Evolutionary conservation across 305 asterid genomes (phyloP), one percentile per base, ranked within the genome.

Genomic region (Fraxinus platypoda): DNA sequence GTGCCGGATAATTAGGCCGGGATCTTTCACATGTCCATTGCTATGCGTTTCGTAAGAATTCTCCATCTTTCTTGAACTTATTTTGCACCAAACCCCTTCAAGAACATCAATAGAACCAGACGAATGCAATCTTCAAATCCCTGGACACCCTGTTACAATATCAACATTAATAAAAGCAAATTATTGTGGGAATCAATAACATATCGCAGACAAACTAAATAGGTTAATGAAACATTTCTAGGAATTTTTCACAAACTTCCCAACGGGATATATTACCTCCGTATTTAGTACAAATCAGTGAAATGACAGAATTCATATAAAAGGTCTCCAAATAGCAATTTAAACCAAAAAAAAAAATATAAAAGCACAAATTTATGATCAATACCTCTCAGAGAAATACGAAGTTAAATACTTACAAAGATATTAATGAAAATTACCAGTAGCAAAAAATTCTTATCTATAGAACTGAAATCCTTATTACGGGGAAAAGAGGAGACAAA

Each of bases 11-110:
- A 91, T 90, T 25, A 90, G 90, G 76, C 90, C 84, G 9, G 86
- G 84, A 86, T 91, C 94, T 33, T 85, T 83, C 57, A 81, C 57
- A 74, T 88, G 81, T 59, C 95, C 97, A 43, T 91, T 92, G 89
- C 87, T 90, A 76, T 85, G 86, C 23, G 81, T 81, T 80, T 89
- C 86, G 76, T 81, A 68, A 3, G 89, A 86, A 81, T 84, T 89
- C 85, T 78, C 97, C 97, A 93, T 94, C 77, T 80, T 78, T 79
- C 76, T 78, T 37, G 81, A 82, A 74, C 79, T 86, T 84, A 88
- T 38, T 78, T 84, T 81, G 79, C 80, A 77, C 82, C 30, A 74
- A 35, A 83, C 80, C 86, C 81, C 84, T 84, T 84, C 75, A 79
- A 74, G 78, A 75, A 81, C 88, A 82, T 75, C 23, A 73, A 82